Evolutionary conservation across 1,284 basidiomycete genomes (phyloP).

Genomic region (Cutaneotrichosporon cutaneum): DNA sequence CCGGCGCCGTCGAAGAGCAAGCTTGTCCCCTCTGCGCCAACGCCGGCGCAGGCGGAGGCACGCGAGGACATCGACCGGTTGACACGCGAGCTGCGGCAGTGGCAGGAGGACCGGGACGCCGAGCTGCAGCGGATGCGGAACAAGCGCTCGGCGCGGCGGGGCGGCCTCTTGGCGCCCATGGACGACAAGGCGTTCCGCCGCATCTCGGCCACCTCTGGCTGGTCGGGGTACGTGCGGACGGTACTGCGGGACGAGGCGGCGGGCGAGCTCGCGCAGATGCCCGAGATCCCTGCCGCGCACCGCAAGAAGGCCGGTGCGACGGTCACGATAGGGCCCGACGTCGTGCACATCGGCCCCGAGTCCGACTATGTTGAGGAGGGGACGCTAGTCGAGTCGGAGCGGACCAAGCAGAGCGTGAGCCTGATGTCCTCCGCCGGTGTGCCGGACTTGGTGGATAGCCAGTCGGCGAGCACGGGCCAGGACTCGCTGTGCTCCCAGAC

Average conservation of each 20-base stretch:
- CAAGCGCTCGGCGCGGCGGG: slow-evolving; percentile 8
- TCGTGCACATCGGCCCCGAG: slow-evolving; percentile 1
- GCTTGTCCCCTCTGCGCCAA: background rate
- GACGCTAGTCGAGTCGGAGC: background rate
- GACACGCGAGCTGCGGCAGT: background rate
- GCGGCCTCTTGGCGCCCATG: background rate
- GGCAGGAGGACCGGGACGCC: slow-evolving; percentile 10
- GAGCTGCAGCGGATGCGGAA: slow-evolving; percentile 15
- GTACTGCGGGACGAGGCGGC: slow-evolving; percentile 6
- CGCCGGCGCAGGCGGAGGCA: slow-evolving; percentile 6
- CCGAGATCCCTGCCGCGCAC: background rate
- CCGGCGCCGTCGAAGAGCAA: background rate
- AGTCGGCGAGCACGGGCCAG: background rate
- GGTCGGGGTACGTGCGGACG: slow-evolving; percentile 12
- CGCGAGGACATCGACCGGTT: slow-evolving; percentile 12
- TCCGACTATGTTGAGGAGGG: background rate
- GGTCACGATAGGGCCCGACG: background rate
- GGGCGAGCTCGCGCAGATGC: slow-evolving; percentile 1
- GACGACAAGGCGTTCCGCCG: background rate
- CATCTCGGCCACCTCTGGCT: slow-evolving; percentile 4
- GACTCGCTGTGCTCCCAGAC: background rate
- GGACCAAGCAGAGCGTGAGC: too few species aligned
- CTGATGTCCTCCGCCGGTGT: background rate
- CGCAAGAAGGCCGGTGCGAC: background rate
- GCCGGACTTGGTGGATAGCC: background rate